These are phyloP conservation scores for Mucor plumbeus DNA, from an alignment of 371 early-diverging fungal species.

Conservation along the genomic window DNA sequence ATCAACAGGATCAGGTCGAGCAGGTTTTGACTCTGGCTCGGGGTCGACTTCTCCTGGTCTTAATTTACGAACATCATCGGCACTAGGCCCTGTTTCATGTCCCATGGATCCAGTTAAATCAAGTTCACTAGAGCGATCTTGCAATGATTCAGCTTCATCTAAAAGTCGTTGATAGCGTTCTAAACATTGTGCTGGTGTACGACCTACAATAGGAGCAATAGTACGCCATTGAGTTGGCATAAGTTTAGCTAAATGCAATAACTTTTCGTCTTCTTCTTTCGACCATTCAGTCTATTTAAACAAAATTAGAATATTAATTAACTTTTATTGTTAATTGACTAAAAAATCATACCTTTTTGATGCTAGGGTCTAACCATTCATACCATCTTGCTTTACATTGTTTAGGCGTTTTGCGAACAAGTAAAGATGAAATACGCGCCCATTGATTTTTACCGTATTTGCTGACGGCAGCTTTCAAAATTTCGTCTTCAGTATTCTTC, in stretches of 20 bases:
- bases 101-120: slow-evolving; percentile 70
- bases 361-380: slow-evolving; percentile 98
- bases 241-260: slow-evolving; percentile 94
- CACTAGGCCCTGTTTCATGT: slow-evolving; percentile 77
- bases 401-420: slow-evolving; percentile 95
- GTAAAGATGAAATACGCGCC: slow-evolving; percentile 96
- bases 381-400: slow-evolving; percentile 99
- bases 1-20: slow-evolving; percentile 97
- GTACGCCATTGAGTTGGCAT: slow-evolving; percentile 99
- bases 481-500: slow-evolving; percentile 96
- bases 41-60: slow-evolving; percentile 98
- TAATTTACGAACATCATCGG: slow-evolving; percentile 79
- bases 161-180: slow-evolving; percentile 94
- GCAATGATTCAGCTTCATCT: slow-evolving; percentile 91
- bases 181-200: slow-evolving; percentile 98
- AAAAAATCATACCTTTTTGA: slow-evolving; percentile 80
- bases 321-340: background rate
- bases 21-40: slow-evolving; percentile 95
- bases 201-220: slow-evolving; percentile 96
- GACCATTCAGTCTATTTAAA: slow-evolving; percentile 91
- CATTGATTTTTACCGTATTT: slow-evolving; percentile 99
- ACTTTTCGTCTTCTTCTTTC: slow-evolving; percentile 96
- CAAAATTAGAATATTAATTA: background rate
- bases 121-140: slow-evolving; percentile 66
- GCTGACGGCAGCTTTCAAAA: slow-evolving; percentile 97